These are phyloP conservation scores for Mitragyna speciosa DNA, from an alignment of 257 asterid genomes.

Conservation along the genomic window DNA sequence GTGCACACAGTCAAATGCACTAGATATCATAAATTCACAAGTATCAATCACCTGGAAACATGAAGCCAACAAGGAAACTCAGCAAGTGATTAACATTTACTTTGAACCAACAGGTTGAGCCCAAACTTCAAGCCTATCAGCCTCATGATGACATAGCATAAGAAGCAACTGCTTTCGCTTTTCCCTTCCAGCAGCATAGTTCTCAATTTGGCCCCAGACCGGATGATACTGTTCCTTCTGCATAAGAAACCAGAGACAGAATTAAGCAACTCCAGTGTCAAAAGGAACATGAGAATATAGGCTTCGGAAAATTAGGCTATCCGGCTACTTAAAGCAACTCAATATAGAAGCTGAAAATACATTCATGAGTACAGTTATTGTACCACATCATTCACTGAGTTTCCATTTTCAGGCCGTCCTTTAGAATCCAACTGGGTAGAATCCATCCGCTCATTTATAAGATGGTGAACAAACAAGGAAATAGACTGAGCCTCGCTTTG, in stretches of 20 bases:
- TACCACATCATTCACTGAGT: constrained; percentile 66
- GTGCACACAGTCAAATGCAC: constrained; percentile 13
- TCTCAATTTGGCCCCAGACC: constrained; percentile 96
- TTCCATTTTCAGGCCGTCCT: constrained; percentile 62
- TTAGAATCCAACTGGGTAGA: constrained; percentile 55
- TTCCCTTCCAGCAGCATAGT: constrained; percentile 79
- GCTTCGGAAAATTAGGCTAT: background rate
- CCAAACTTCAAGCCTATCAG: constrained; percentile 99
- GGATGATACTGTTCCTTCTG: constrained; percentile 92
- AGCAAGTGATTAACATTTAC: constrained; percentile 42
- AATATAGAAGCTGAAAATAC: constrained; percentile 8
- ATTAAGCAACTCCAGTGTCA: constrained; percentile 11
- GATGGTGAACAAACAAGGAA: constrained; percentile 75
- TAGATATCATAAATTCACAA: background rate
- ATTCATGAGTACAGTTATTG: constrained; percentile 31
- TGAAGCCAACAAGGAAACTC: background rate
- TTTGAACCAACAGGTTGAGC: constrained; percentile 90
- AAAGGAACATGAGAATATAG: background rate
- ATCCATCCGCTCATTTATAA: constrained; percentile 63
- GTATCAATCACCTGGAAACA: constrained; percentile 17
- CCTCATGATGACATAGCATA: constrained; percentile 95
- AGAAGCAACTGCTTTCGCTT: constrained; percentile 83
- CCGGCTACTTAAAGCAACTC: background rate
- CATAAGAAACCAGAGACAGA: constrained; percentile 25
- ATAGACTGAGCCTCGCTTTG: constrained; percentile 91